These are phyloP conservation scores for Penicillium pancosmium DNA, from an alignment of 495 filamentous ascomycete species.

Conservation along the genomic window DNA sequence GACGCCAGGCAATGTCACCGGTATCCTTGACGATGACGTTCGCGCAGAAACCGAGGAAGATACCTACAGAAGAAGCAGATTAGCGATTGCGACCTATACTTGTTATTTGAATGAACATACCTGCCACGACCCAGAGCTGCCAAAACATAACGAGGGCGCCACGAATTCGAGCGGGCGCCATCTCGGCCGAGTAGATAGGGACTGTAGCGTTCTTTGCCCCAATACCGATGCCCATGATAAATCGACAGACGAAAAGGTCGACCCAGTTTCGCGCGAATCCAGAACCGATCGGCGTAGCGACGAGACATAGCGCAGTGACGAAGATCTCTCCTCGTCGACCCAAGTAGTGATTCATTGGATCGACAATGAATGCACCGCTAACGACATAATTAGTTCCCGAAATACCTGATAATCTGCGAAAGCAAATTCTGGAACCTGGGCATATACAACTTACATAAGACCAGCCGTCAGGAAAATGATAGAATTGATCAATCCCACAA, in stretches of 20 bases:
- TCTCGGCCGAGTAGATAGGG: constrained; percentile 67
- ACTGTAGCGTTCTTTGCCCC: constrained; percentile 64
- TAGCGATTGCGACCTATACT: no score
- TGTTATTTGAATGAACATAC: constrained; percentile 2
- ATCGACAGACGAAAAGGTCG: constrained; percentile 54
- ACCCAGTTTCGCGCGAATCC: constrained; percentile 56
- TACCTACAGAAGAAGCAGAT: constrained; percentile 44
- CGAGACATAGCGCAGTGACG: constrained; percentile 54
- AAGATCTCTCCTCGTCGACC: constrained; percentile 62
- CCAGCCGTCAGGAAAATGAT: constrained; percentile 37
- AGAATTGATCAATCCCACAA: constrained; percentile 62
- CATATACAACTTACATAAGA: constrained; percentile 38
- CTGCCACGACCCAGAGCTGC: constrained; percentile 52
- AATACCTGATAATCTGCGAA: background rate
- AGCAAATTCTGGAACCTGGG: background rate
- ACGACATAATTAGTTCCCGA: constrained; percentile 31
- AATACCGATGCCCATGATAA: constrained; percentile 65
- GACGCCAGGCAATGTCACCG: constrained; percentile 61
- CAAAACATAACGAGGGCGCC: constrained; percentile 69
- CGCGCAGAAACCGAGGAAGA: constrained; percentile 62
- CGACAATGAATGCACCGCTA: constrained; percentile 53
- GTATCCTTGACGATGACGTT: constrained; percentile 62
- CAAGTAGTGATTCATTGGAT: constrained; percentile 57
- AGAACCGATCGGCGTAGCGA: constrained; percentile 52
- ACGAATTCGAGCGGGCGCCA: constrained; percentile 60